Percentiles rank a stretch among this genome's conserved stretches.
These are phyloP conservation scores for Penicillium macrosclerotiorum DNA, from an alignment of 495 filamentous ascomycete species.

Conservation along the genomic window DNA sequence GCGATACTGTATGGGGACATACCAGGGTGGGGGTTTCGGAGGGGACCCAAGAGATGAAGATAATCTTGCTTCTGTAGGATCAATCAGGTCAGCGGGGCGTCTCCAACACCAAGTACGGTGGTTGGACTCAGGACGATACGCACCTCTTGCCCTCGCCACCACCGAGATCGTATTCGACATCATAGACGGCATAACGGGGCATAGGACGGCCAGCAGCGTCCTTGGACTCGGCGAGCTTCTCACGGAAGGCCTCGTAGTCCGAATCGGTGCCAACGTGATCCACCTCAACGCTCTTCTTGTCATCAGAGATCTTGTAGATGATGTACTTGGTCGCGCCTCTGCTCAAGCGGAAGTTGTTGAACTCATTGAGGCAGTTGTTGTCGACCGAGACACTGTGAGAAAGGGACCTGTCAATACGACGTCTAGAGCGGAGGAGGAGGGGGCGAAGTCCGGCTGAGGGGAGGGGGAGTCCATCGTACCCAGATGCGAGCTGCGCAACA, in stretches of 20 bases:
- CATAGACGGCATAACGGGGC: conserved; percentile 91
- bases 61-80: conserved; percentile 79
- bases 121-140: conserved; percentile 12
- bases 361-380: conserved; percentile 75
- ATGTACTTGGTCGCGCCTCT: conserved; percentile 84
- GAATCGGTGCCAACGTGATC: conserved; percentile 65
- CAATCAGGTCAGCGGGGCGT: conserved; percentile 12
- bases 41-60: conserved; percentile 92
- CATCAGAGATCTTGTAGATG: conserved; percentile 94
- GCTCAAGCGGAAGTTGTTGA: conserved; percentile 88
- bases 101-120: not conserved
- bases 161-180: conserved; percentile 79
- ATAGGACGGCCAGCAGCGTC: conserved; percentile 62
- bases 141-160: conserved; percentile 81
- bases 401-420: conserved; percentile 21
- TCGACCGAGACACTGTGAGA: conserved; percentile 70
- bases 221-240: conserved; percentile 69
- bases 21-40: conserved; percentile 80
- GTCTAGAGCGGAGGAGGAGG: conserved; percentile 4
- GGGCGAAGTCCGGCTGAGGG: conserved; percentile 3
- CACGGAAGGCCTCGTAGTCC: conserved; percentile 75
- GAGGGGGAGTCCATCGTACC: conserved; percentile 29
- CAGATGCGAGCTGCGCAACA: conserved; percentile 43
- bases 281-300: conserved; percentile 86
- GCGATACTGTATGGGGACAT: conserved; percentile 32